phyloP scores from a whole-genome alignment of 1,284 basidiomycete species.

The Acaromyces ingoldii region DNA sequence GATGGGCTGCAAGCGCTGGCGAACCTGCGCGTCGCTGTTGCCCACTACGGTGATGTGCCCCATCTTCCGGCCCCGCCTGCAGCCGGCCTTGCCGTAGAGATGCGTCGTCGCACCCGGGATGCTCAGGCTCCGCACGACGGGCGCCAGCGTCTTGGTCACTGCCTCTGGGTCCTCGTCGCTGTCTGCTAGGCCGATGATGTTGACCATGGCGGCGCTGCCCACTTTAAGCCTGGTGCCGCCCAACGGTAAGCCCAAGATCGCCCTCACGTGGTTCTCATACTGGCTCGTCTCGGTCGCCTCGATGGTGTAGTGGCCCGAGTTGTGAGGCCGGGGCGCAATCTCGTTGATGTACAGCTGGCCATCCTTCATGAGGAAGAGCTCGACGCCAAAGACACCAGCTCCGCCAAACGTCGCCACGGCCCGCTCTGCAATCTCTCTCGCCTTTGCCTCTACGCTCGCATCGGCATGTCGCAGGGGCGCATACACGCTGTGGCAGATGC shows the following conservation, averaged over 20 bases:
- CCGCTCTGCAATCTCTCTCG: constrained; percentile 71
- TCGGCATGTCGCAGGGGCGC: constrained; percentile 62
- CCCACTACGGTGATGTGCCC: constrained; percentile 92
- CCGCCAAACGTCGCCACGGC: constrained; percentile 75
- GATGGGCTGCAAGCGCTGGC: constrained; percentile 53
- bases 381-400: constrained; percentile 94
- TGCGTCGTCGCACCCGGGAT: constrained; percentile 78
- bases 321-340: constrained; percentile 98
- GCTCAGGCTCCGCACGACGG: constrained; percentile 45
- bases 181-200: constrained; percentile 63
- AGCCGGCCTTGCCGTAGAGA: constrained; percentile 88
- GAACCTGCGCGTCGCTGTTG: constrained; percentile 71
- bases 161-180: constrained; percentile 40
- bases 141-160: constrained; percentile 43
- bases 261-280: constrained; percentile 95
- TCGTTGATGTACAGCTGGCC: constrained; percentile 89
- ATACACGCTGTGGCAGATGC: constrained; percentile 87
- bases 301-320: constrained; percentile 99
- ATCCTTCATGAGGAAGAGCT: constrained; percentile 88
- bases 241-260: constrained; percentile 85
- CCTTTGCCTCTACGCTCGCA: constrained; percentile 60
- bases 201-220: constrained; percentile 85
- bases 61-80: constrained; percentile 90
- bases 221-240: constrained; percentile 85
- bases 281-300: constrained; percentile 94